These are phyloP conservation scores for Trifolium fragiferum DNA, from an alignment of 306 rosid species.

Conservation along the genomic window DNA sequence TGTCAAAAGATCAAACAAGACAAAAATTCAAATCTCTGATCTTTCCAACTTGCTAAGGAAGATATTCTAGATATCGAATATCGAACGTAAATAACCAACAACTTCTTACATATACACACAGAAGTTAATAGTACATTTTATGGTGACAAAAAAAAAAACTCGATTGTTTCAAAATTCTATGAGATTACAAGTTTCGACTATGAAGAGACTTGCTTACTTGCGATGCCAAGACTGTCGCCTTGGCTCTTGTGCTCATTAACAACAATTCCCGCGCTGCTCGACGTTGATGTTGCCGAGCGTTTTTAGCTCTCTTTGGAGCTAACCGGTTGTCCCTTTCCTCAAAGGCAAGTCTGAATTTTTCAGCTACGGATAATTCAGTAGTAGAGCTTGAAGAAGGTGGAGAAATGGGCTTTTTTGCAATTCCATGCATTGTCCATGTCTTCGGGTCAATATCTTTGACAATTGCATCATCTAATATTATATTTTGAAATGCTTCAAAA, in stretches of 20 bases:
- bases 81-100: background rate
- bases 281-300: slow-evolving; percentile 86
- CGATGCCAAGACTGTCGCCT: slow-evolving; percentile 78
- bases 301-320: slow-evolving; percentile 92
- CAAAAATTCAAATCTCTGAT: slow-evolving; percentile 2
- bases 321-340: slow-evolving; percentile 82
- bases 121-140: slow-evolving; percentile 28
- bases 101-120: slow-evolving; percentile 37
- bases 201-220: slow-evolving; percentile 66
- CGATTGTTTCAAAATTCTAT: background rate
- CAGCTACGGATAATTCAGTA: slow-evolving; percentile 77
- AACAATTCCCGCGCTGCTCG: slow-evolving; percentile 76
- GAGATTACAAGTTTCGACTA: slow-evolving; percentile 39
- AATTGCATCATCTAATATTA: slow-evolving; percentile 56
- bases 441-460: slow-evolving; percentile 70
- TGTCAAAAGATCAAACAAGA: slow-evolving; percentile 11
- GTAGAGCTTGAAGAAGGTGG: slow-evolving; percentile 41
- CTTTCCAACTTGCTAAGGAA: slow-evolving; percentile 19
- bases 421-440: slow-evolving; percentile 72
- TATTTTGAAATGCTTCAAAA: slow-evolving; percentile 67
- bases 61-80: slow-evolving; percentile 4
- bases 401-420: slow-evolving; percentile 42
- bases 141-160: background rate
- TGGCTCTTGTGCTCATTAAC: slow-evolving; percentile 70
- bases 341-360: slow-evolving; percentile 89